These are phyloP conservation scores for Vaccinium darrowii DNA, from an alignment of 148 eudicot species.

Conservation along the genomic window DNA sequence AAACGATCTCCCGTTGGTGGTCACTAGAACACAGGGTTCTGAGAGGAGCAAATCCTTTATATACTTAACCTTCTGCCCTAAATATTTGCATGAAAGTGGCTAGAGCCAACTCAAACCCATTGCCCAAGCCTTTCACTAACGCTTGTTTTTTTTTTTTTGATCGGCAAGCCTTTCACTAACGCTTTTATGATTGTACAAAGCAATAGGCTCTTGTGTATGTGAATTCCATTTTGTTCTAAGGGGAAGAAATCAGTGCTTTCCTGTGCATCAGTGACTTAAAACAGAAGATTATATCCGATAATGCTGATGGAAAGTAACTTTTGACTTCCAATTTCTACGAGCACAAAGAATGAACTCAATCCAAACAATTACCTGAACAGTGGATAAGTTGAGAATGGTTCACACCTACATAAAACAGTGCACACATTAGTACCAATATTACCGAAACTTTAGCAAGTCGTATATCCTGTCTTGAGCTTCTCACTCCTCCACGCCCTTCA, in stretches of 20 bases:
- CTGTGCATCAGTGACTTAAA: background rate
- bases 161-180: background rate
- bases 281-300: background rate
- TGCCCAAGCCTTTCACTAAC: background rate
- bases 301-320: constrained; percentile 2
- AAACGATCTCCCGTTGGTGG: background rate
- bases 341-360: background rate
- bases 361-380: constrained; percentile 62
- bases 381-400: constrained; percentile 93
- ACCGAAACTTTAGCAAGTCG: constrained; percentile 15
- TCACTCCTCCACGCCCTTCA: background rate
- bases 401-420: constrained; percentile 58
- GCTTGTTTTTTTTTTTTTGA: background rate
- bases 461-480: constrained; percentile 12
- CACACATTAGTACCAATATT: constrained; percentile 3
- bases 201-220: background rate
- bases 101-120: background rate
- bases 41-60: background rate
- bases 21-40: background rate
- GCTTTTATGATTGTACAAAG: background rate
- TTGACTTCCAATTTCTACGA: background rate
- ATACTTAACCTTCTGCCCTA: background rate
- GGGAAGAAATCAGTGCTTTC: background rate
- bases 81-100: constrained; percentile 6
- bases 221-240: background rate